Evolutionary conservation across 2,329 filamentous ascomycete species (phyloP).

Genomic region (Fusarium verrucosum): DNA sequence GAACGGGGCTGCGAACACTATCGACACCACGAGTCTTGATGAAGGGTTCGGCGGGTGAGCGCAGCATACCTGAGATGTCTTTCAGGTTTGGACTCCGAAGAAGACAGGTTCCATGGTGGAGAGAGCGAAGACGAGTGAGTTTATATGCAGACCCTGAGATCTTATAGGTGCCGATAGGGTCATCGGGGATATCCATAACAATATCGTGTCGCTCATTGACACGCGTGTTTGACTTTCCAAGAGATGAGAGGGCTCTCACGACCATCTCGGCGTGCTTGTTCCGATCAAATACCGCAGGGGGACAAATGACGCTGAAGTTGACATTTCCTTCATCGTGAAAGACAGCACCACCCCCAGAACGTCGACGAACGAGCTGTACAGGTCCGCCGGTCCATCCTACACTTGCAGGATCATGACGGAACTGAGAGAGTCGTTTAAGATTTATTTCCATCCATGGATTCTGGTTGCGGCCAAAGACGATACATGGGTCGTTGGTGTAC

Average conservation of each 20-base stretch:
- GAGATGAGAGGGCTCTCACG: constrained; percentile 75
- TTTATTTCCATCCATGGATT: constrained; percentile 97
- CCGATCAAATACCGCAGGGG: constrained; percentile 78
- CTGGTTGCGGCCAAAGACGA: constrained; percentile 95
- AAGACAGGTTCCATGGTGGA: constrained; percentile 94
- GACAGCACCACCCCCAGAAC: constrained; percentile 90
- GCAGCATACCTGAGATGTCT: constrained; percentile 74
- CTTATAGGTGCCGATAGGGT: constrained; percentile 66
- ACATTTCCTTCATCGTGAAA: constrained; percentile 94
- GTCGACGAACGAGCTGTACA: constrained; percentile 76
- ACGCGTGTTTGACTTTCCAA: constrained; percentile 67
- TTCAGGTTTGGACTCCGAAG: constrained; percentile 78
- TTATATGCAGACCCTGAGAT: constrained; percentile 97
- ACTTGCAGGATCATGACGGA: constrained; percentile 32
- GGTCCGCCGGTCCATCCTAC: constrained; percentile 41
- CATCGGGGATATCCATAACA: constrained; percentile 66
- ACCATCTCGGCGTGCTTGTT: constrained; percentile 94
- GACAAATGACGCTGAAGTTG: constrained; percentile 93
- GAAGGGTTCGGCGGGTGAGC: constrained; percentile 79
- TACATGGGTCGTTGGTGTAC: constrained; percentile 86
- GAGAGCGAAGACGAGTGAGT: constrained; percentile 78
- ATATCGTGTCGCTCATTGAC: constrained; percentile 96
- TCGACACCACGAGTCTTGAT: constrained; percentile 87
- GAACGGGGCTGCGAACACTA: constrained; percentile 85
- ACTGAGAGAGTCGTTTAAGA: constrained; percentile 64